A percentile compares a stretch with the other conserved stretches of the same genome.
phyloP scores from a whole-genome alignment of 2,329 filamentous ascomycete genomes.

The Fusarium redolens region DNA sequence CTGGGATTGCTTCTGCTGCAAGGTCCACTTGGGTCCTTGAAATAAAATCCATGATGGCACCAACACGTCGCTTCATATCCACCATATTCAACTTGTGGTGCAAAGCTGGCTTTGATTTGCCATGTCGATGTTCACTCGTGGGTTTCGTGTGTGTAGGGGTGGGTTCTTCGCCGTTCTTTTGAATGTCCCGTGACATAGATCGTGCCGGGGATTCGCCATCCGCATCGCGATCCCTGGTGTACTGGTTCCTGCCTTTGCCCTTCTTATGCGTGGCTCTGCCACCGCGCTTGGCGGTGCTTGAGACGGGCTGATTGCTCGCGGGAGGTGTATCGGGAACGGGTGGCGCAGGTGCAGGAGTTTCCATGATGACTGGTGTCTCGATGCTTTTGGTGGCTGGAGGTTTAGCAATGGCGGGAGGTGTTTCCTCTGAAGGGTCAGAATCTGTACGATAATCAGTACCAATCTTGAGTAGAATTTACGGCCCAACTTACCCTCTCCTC shows the following conservation, averaged over 20 bases:
- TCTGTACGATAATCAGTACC: slow-evolving; percentile 58
- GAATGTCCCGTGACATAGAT: slow-evolving; percentile 64
- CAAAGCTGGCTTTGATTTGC: slow-evolving; percentile 62
- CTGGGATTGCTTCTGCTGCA: slow-evolving; percentile 70
- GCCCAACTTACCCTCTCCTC: slow-evolving; percentile 75
- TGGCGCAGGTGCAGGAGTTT: slow-evolving; percentile 43
- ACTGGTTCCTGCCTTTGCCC: slow-evolving; percentile 81
- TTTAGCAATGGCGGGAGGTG: slow-evolving; percentile 60
- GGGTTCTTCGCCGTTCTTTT: slow-evolving; percentile 52
- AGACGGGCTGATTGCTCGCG: slow-evolving; percentile 58
- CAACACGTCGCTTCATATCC: slow-evolving; percentile 87
- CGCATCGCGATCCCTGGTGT: slow-evolving; percentile 78
- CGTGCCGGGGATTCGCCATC: slow-evolving; percentile 68
- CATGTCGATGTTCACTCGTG: slow-evolving; percentile 63
- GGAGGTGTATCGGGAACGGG: slow-evolving; percentile 55
- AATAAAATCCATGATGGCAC: slow-evolving; percentile 90
- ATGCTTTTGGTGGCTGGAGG: slow-evolving; percentile 45
- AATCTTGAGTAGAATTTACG: not conserved
- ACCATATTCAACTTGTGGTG: slow-evolving; percentile 83
- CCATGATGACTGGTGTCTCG: slow-evolving; percentile 46
- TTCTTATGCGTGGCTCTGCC: slow-evolving; percentile 72
- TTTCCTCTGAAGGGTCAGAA: slow-evolving; percentile 78
- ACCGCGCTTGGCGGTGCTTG: slow-evolving; percentile 66
- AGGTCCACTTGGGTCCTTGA: slow-evolving; percentile 89
- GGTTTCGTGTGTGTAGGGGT: slow-evolving; percentile 50